A percentile compares a stretch with the other conserved stretches of the same genome.
Conservation (phyloP, 2,329 filamentous ascomycete genomes). For the Venturia carpophila region DNA sequence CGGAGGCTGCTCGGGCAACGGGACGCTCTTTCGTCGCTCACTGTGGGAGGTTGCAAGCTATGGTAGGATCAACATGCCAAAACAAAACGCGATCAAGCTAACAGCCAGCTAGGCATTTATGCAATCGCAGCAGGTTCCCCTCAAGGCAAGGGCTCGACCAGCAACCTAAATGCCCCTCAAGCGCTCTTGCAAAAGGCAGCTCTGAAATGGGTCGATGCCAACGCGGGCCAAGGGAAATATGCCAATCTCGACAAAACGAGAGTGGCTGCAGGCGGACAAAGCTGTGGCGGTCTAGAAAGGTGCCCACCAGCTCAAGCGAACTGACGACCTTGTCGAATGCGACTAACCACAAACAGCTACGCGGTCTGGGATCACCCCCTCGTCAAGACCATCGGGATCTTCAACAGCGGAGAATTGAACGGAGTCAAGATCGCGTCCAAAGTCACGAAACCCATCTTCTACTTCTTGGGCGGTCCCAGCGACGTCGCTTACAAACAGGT, state of each 20-base stretch:
- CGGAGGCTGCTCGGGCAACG: constrained; percentile 16
- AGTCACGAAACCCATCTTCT: constrained; percentile 17
- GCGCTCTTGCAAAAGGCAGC: constrained; percentile 12
- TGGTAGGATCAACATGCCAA: neutral
- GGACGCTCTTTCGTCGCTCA: constrained; percentile 12
- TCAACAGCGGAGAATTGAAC: constrained; percentile 16
- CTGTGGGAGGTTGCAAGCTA: constrained; percentile 14
- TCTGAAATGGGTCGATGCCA: constrained; percentile 15
- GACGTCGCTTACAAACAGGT: constrained; percentile 18
- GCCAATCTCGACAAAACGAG: constrained; percentile 14
- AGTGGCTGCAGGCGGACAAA: constrained; percentile 15
- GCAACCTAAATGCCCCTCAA: constrained; percentile 4
- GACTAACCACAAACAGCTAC: neutral
- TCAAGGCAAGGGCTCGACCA: constrained; percentile 5
- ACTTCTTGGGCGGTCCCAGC: constrained; percentile 16
- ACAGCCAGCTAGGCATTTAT: neutral
- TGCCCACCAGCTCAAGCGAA: no score
- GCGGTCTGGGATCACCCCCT: constrained; percentile 1
- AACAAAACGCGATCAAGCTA: neutral
- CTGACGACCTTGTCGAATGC: neutral
- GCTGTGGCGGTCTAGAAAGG: constrained; percentile 18
- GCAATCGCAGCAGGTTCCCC: constrained; percentile 5
- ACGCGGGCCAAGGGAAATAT: constrained; percentile 17
- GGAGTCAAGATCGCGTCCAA: neutral
- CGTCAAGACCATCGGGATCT: constrained; percentile 15